Base-by-base conservation (phyloP, 805 yeast genomes). In the Saccharomycopsis sp. region DNA sequence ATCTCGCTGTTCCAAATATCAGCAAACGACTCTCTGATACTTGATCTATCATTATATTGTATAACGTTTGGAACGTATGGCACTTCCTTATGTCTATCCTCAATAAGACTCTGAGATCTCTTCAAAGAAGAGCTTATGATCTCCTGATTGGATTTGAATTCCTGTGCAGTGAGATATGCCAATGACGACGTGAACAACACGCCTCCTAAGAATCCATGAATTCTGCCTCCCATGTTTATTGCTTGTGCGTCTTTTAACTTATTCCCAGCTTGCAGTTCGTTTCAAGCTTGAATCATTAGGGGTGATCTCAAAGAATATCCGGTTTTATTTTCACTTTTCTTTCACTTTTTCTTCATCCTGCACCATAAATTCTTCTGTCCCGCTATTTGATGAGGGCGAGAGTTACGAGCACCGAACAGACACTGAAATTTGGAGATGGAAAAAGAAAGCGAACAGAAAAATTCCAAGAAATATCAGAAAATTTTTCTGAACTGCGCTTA, bases 1-100 rank as follows among this genome's bases (percentile, higher is more conserved):
- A 61, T 57, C 47, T 61, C 63, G 15, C 54, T 51, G 47, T 61
- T 58, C 63, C 63, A 61, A 23, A 61, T 58, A 44, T 61, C 63
- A 2, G 61, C 61, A 37, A 58, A 53, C 20, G 53, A 55, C 47
- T 61, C 63, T 34, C 37, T 55, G 4, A 58, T 44, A 20, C 55
- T 58, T 12, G 63, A 52, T 53, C 63, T 53, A 52, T 61, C 57
- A 20, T 29, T 18, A 48, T 57, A 60, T 1, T 57, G 51, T 15
- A 60, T 53, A n/a, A 34, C 24, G 52, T 55, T 60, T 3, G 57
- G 54, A 7, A 50, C 41, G 3, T 50, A 24, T 14, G 54, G 50
- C 12, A 44, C 34, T 23, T 2, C 20, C n/a, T n/a, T 23, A 34
- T 59, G 51, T 47, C 63, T 23, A 18, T 61, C 51, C 12, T 52